These are phyloP conservation scores for Cadophora luteo-olivacea DNA, from an alignment of 2,329 filamentous ascomycete genomes.

Conservation along the genomic window DNA sequence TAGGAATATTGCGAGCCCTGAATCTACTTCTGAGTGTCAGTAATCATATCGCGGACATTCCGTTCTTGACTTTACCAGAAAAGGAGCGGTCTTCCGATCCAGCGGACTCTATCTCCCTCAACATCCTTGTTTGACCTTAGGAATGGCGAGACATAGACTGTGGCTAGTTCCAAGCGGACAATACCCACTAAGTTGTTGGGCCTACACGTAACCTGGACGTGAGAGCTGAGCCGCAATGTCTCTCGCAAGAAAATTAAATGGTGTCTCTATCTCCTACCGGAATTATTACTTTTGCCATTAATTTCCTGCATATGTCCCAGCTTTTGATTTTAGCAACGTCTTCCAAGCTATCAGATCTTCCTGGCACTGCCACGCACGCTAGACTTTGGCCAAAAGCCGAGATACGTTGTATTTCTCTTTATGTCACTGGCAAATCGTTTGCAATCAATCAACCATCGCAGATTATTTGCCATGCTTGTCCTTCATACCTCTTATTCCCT, in stretches of 20 bases:
- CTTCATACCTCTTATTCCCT: too few relatives aligned
- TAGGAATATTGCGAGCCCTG: neutral
- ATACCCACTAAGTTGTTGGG: neutral
- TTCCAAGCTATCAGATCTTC: too few relatives aligned
- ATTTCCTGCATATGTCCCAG: neutral
- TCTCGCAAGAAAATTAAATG: neutral
- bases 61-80: neutral
- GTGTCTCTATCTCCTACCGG: neutral
- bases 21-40: neutral
- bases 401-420: too few relatives aligned
- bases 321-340: neutral
- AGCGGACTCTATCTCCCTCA: neutral
- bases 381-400: too few relatives aligned
- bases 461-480: too few relatives aligned
- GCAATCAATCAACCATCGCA: too few relatives aligned
- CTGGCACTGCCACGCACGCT: too few relatives aligned
- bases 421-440: too few relatives aligned
- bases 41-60: neutral
- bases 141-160: neutral
- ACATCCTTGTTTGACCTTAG: neutral
- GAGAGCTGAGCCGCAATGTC: neutral
- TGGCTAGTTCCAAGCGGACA: neutral
- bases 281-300: neutral
- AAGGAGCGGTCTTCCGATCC: neutral
- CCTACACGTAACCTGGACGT: neutral